These are phyloP conservation scores for Cantharellus anzutake DNA, from an alignment of 768 basidiomycete species.

Conservation along the genomic window DNA sequence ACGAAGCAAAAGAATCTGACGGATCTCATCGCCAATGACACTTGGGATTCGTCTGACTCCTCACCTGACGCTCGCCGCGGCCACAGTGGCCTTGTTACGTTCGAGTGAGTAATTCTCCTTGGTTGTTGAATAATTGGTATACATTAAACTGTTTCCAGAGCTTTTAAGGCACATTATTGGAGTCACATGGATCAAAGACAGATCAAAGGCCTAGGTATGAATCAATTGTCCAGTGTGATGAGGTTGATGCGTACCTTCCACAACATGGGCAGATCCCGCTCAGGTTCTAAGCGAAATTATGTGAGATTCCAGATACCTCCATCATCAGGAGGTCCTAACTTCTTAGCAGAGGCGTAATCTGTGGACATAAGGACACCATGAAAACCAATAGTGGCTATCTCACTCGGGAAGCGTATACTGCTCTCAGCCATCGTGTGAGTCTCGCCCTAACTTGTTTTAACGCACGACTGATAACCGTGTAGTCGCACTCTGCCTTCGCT, in stretches of 20 bases:
- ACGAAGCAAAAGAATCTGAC: not conserved
- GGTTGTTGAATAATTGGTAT: too few species aligned
- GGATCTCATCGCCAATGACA: not conserved
- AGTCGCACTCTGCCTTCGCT: slow-evolving; percentile 31
- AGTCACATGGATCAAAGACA: slow-evolving; percentile 32
- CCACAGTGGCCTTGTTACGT: too few species aligned
- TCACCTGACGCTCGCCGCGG: too few species aligned
- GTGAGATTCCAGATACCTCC: not conserved
- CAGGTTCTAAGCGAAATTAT: slow-evolving; percentile 48
- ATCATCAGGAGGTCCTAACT: not conserved
- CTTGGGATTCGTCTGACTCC: not conserved
- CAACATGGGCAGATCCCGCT: slow-evolving; percentile 28
- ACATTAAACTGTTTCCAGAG: slow-evolving; percentile 24
- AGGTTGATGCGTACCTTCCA: not conserved
- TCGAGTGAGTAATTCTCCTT: not conserved
- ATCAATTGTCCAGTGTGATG: not conserved
- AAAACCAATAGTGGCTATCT: slow-evolving; percentile 21
- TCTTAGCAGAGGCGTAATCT: slow-evolving; percentile 30
- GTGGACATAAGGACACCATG: slow-evolving; percentile 42
- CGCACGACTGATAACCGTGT: not conserved
- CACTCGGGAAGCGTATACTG: slow-evolving; percentile 23
- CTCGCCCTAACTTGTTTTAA: not conserved
- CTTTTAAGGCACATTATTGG: slow-evolving; percentile 39
- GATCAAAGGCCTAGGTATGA: slow-evolving; percentile 33
- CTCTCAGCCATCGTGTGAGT: not conserved